Conservation (phyloP, 257 asterid genomes). For the Solanum chmielewskii region DNA sequence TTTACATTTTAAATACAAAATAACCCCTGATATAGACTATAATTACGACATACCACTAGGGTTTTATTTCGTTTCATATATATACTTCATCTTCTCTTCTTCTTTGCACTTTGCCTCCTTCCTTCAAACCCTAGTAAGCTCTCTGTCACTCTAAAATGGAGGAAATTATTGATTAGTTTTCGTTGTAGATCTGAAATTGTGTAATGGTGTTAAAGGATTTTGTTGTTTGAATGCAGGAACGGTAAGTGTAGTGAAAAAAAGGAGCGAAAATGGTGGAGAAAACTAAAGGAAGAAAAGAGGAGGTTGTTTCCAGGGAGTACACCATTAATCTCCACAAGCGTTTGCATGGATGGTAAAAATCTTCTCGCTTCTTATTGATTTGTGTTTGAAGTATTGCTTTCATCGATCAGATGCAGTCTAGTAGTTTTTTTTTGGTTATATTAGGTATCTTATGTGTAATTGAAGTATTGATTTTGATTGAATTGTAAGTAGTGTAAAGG, state of each 20-base stretch:
- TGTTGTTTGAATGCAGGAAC: constrained; percentile 11
- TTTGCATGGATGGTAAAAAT: constrained; percentile 38
- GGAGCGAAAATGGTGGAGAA: constrained; percentile 26
- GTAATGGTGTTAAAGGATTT: background rate
- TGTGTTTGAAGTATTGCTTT: background rate
- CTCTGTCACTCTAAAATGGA: background rate
- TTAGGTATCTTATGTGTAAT: background rate
- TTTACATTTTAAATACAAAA: background rate
- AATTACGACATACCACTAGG: constrained; percentile 7
- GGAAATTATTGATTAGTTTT: background rate
- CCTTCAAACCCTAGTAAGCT: background rate
- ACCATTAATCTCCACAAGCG: constrained; percentile 50
- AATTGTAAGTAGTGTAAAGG: background rate
- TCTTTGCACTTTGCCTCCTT: background rate
- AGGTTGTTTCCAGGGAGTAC: constrained; percentile 42
- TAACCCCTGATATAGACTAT: background rate
- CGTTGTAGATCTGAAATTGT: background rate
- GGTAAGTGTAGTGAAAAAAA: background rate
- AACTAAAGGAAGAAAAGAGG: constrained; percentile 36
- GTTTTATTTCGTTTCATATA: background rate
- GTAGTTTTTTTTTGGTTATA: background rate
- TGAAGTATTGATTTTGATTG: background rate
- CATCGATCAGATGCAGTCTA: background rate
- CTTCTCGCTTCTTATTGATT: background rate
- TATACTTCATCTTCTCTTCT: background rate